Evolutionary conservation across 805 yeast species (phyloP), one percentile per base, ranked within the genome.

Genomic region (Wickerhamiella occidentalis): DNA sequence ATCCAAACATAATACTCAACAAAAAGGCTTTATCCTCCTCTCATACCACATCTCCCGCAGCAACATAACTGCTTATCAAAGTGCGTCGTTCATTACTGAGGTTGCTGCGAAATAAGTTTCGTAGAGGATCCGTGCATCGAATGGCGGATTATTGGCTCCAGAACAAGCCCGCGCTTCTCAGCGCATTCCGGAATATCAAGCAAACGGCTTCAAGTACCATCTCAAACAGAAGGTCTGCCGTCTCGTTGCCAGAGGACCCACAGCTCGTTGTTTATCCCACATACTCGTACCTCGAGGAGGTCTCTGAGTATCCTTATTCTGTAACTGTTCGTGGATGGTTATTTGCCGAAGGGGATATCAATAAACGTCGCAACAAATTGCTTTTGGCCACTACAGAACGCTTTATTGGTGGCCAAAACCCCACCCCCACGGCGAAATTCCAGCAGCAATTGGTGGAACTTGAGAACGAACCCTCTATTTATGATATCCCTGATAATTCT

Each of bases 301-400:
- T 11, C 17, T 50, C 26, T 26, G 56, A 51, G 19, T 52, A 52
- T 2, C 41, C 49, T 13, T 36, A 41, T 26, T 35, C 36, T 2
- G 40, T 48, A 18, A 43, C 51, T 3, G 76, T 88, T 2, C 72
- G 84, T 40, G 95, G 96, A 6, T 77, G 83, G 74, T 66, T 82
- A 23, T 73, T 59, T 48, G 71, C 83, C 38, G 85, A 87, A 0
- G 94, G 94, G 0, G 68, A 74, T 7, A 74, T 78, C 70, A 74
- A 76, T 26, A 69, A 94, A 38, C 85, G 82, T 58, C 45, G 52
- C 17, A 85, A 86, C 63, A 68, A 80, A 51, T 62, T 88, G 40
- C 68, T 88, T 52, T 41, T 52, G 8, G 54, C 56, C 9, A 59
- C 62, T 17, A 52, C 59, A 4, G 61, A 58, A 53, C 48, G 54